These are phyloP conservation scores for Pugionium cornutum DNA, from an alignment of 345 rosid genomes.

Conservation along the genomic window DNA sequence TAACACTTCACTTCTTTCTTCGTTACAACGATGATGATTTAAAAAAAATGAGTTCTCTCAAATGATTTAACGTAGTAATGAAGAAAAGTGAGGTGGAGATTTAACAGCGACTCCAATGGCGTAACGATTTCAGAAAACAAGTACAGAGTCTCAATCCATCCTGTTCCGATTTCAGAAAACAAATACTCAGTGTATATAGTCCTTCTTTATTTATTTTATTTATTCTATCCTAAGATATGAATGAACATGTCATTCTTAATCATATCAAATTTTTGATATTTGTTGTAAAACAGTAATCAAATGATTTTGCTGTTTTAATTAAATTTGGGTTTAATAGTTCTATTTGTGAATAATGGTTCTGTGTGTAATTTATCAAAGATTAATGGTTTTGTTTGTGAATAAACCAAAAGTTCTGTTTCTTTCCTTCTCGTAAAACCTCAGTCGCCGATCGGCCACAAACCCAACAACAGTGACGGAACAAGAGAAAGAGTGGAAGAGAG, in stretches of 20 bases:
- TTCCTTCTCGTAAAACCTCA: constrained; percentile 25
- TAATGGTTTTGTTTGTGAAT: constrained; percentile 1
- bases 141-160: constrained; percentile 33
- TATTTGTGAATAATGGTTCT: too few relatives aligned
- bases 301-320: too few relatives aligned
- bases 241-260: not conserved
- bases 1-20: too few relatives aligned
- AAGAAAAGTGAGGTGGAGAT: constrained; percentile 34
- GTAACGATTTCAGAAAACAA: constrained; percentile 18
- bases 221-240: not conserved
- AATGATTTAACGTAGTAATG: constrained; percentile 24
- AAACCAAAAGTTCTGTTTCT: constrained; percentile 10
- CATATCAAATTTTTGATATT: not conserved
- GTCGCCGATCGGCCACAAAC: constrained; percentile 23
- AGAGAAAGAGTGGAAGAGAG: not conserved
- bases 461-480: constrained; percentile 3
- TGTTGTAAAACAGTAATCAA: too few relatives aligned
- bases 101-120: constrained; percentile 38
- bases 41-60: not conserved
- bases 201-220: too few relatives aligned
- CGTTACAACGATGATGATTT: not conserved
- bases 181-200: not conserved
- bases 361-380: too few relatives aligned
- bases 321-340: too few relatives aligned
- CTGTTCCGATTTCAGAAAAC: constrained; percentile 16